phyloP scores from a whole-genome alignment of 345 rosid genomes.

The Eucalyptus grandis region DNA sequence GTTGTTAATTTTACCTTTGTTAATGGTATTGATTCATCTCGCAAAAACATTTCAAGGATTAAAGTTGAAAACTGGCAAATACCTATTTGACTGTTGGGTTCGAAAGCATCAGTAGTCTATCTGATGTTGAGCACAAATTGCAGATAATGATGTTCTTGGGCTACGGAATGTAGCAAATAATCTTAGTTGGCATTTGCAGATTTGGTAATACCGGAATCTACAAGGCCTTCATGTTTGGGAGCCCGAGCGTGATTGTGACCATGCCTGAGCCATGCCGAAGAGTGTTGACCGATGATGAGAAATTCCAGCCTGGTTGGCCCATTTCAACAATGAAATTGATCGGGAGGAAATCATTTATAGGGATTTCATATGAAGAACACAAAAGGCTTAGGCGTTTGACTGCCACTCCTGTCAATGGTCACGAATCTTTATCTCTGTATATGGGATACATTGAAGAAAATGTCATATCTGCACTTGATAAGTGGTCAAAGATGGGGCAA shows the following conservation, averaged over 20 bases:
- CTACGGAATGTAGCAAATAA: neutral
- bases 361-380: conserved; percentile 70
- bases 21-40: neutral
- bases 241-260: conserved; percentile 70
- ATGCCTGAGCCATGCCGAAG: conserved; percentile 46
- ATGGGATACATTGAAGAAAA: conserved; percentile 50
- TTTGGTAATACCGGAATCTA: conserved; percentile 56
- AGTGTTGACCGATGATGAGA: conserved; percentile 60
- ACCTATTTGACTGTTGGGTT: neutral
- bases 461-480: conserved; percentile 33
- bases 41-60: neutral
- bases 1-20: neutral
- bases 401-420: conserved; percentile 70
- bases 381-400: conserved; percentile 75
- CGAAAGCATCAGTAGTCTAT: neutral
- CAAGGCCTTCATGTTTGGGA: conserved; percentile 81
- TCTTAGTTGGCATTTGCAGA: conserved; percentile 12
- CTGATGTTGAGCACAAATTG: neutral
- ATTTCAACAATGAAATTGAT: conserved; percentile 46
- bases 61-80: neutral
- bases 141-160: neutral
- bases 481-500: conserved; percentile 58
- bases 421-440: conserved; percentile 61
- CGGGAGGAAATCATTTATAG: conserved; percentile 67
- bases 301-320: conserved; percentile 85